Percentiles rank a stretch among this genome's conserved stretches.
Conservation (phyloP, 495 filamentous ascomycete species). For the Daldinia decipiens region DNA sequence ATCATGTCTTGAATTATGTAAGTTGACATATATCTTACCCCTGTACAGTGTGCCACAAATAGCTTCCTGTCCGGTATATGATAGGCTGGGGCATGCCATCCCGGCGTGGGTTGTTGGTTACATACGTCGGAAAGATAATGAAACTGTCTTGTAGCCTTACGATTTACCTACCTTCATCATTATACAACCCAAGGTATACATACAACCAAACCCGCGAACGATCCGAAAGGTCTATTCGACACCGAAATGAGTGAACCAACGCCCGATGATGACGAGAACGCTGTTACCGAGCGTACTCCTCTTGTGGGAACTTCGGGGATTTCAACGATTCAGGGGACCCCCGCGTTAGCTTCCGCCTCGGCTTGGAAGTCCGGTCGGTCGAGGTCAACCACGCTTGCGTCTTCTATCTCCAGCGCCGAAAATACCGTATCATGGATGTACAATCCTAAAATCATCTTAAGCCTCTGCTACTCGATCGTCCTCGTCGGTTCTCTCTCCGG, state of each 20-base stretch:
- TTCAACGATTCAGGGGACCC: not conserved
- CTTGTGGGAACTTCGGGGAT: conserved; percentile 21
- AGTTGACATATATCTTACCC: not conserved
- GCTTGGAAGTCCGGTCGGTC: conserved; percentile 34
- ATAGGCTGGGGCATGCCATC: not conserved
- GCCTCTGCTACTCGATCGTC: conserved; percentile 29
- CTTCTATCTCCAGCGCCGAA: conserved; percentile 20
- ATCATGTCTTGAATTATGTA: not conserved
- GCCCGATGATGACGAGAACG: conserved; percentile 19
- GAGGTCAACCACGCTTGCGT: conserved; percentile 20
- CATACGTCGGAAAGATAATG: not conserved
- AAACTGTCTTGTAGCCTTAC: not conserved
- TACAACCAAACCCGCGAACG: not conserved
- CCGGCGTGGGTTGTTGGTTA: not conserved
- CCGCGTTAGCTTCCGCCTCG: not conserved
- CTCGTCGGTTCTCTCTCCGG: conserved; percentile 33
- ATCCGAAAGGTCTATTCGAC: not conserved
- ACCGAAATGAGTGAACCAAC: conserved; percentile 27
- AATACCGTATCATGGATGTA: conserved; percentile 12
- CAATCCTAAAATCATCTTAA: conserved; percentile 18
- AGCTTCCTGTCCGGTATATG: not conserved
- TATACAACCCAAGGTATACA: not conserved
- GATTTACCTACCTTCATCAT: not conserved
- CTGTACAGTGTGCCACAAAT: not conserved
- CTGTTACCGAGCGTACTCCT: conserved; percentile 30